These are phyloP conservation scores for Verticillium longisporum DNA, from an alignment of 2,329 filamentous ascomycete species.

Conservation along the genomic window DNA sequence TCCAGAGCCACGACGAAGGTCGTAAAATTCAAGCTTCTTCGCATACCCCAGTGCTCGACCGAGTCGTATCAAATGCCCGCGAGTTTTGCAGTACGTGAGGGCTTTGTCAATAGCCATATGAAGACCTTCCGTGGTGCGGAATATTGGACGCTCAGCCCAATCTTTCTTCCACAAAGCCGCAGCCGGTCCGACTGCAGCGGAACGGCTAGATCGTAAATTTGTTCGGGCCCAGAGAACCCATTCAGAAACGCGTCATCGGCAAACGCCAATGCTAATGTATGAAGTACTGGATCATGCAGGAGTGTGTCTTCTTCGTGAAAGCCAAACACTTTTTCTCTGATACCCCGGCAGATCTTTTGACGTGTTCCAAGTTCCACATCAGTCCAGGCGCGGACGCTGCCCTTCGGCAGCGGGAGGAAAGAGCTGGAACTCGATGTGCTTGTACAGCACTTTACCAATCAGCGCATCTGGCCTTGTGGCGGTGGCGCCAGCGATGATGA, in stretches of 20 bases:
- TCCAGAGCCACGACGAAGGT: constrained; percentile 14
- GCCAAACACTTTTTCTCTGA: constrained; percentile 15
- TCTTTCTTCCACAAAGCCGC: constrained; percentile 14
- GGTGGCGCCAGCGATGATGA: constrained; percentile 15
- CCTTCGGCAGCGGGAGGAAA: constrained; percentile 13
- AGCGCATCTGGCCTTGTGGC: constrained; percentile 16
- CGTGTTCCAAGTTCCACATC: constrained; percentile 15
- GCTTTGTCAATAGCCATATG: constrained; percentile 13
- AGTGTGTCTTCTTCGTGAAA: constrained; percentile 16
- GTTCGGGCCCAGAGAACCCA: constrained; percentile 10
- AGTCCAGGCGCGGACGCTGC: constrained; percentile 9
- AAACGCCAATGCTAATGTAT: constrained; percentile 16
- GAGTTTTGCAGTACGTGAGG: constrained; percentile 30
- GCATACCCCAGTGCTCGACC: constrained; percentile 16
- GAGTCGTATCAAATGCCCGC: constrained; percentile 25
- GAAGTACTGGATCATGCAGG: constrained; percentile 11
- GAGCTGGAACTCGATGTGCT: constrained; percentile 17
- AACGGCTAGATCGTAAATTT: constrained; percentile 17
- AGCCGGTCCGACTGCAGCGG: constrained; percentile 11
- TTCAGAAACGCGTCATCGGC: constrained; percentile 16
- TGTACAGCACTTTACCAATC: constrained; percentile 15
- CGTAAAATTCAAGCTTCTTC: constrained; percentile 17
- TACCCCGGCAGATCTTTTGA: constrained; percentile 16
- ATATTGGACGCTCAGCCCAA: constrained; percentile 13
- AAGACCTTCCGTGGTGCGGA: constrained; percentile 13